phyloP scores from a whole-genome alignment of 2,329 filamentous ascomycete genomes.

The Juglanconis juglandina region DNA sequence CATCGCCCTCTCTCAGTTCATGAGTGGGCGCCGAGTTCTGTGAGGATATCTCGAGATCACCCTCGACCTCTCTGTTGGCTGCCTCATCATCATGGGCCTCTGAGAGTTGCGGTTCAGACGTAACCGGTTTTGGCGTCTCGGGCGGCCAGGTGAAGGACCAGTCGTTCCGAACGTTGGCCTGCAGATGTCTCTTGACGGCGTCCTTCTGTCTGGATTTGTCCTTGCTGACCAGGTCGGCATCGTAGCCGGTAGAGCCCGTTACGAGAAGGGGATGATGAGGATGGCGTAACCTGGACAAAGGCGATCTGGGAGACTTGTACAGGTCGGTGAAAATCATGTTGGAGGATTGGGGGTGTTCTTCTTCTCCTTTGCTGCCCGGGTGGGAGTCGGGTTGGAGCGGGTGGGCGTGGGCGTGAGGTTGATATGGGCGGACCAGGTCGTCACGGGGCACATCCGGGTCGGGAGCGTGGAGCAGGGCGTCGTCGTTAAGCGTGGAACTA shows the following conservation, averaged over 20 bases:
- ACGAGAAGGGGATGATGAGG: constrained; percentile 31
- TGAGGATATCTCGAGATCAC: constrained; percentile 14
- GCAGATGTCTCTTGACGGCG: constrained; percentile 55
- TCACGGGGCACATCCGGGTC: neutral
- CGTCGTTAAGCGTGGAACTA: constrained; percentile 2
- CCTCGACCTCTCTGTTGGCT: constrained; percentile 1
- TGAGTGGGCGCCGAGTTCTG: neutral
- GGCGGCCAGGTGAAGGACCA: constrained; percentile 60
- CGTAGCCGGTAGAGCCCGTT: constrained; percentile 42
- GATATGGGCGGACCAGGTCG: neutral
- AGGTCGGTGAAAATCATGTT: constrained; percentile 59
- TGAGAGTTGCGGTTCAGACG: neutral
- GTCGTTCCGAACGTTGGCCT: constrained; percentile 53
- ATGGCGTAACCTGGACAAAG: constrained; percentile 49
- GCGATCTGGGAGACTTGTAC: constrained; percentile 54
- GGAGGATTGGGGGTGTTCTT: neutral
- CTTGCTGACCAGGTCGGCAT: constrained; percentile 58
- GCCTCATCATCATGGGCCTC: neutral
- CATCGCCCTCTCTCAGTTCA: constrained; percentile 23
- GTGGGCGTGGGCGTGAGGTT: neutral
- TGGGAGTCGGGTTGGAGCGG: neutral
- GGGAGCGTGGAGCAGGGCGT: neutral
- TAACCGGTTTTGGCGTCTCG: constrained; percentile 1
- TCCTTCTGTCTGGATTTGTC: constrained; percentile 63
- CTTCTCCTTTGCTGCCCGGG: neutral